These are phyloP conservation scores for Aspergillus avenaceus DNA, from an alignment of 495 filamentous ascomycete genomes.

Conservation along the genomic window DNA sequence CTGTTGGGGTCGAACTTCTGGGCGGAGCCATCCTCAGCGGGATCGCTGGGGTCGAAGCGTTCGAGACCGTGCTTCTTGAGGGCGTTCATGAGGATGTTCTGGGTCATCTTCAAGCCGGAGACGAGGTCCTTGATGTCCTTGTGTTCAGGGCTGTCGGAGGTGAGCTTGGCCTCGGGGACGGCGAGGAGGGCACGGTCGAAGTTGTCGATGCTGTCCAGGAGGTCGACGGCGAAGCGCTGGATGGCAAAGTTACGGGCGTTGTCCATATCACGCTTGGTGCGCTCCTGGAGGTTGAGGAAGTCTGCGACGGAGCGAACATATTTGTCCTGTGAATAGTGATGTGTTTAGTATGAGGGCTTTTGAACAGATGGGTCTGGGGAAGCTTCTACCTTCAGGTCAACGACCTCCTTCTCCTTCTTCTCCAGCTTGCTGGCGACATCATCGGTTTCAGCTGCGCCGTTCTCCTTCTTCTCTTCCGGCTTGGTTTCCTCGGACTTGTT, in stretches of 20 bases:
- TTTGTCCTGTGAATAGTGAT: conserved; percentile 67
- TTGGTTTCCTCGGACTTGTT: conserved; percentile 30
- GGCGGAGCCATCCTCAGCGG: conserved; percentile 51
- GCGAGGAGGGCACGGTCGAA: conserved; percentile 83
- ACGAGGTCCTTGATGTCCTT: conserved; percentile 77
- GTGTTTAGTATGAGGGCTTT: no score
- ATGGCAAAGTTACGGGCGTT: conserved; percentile 86
- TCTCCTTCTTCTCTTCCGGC: conserved; percentile 31
- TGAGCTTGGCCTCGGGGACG: conserved; percentile 71
- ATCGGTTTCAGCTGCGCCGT: conserved; percentile 34
- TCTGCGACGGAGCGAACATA: conserved; percentile 91
- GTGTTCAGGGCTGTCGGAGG: conserved; percentile 39
- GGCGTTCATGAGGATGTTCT: conserved; percentile 80
- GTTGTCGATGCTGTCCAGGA: conserved; percentile 93
- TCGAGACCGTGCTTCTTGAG: conserved; percentile 92
- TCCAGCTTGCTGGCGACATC: conserved; percentile 59
- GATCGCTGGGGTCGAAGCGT: conserved; percentile 69
- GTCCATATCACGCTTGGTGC: conserved; percentile 87
- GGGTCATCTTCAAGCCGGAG: conserved; percentile 90
- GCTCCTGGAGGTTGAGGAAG: conserved; percentile 94
- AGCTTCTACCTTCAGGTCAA: conserved; percentile 77
- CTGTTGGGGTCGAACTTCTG: conserved; percentile 88
- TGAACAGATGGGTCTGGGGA: no score
- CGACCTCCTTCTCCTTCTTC: conserved; percentile 74
- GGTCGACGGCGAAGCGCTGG: conserved; percentile 88